Conservation (phyloP, 23 red algal species). For the Gracilaria gracilis region DNA sequence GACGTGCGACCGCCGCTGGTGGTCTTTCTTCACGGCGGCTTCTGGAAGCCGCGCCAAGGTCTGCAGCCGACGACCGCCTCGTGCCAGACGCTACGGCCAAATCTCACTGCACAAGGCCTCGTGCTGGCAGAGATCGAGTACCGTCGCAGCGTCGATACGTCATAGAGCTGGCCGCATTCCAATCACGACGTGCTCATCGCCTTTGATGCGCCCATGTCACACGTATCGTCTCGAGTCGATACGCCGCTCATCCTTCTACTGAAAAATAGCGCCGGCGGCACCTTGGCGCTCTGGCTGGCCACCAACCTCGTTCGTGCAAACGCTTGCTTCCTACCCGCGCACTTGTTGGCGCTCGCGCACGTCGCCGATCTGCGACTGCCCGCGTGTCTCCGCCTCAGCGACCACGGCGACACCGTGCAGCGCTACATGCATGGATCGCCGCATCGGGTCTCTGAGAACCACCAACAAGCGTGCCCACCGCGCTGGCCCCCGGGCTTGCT, state of each 20-base stretch:
- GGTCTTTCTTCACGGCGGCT: constrained; percentile 61
- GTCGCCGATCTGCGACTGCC: constrained; percentile 46
- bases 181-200: constrained; percentile 62
- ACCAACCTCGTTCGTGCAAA: neutral
- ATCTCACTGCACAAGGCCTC: constrained; percentile 27
- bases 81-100: constrained; percentile 36
- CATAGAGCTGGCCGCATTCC: constrained; percentile 40
- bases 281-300: constrained; percentile 48
- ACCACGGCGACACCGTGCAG: constrained; percentile 64
- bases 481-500: neutral
- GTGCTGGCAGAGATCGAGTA: constrained; percentile 55
- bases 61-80: constrained; percentile 40
- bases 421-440: constrained; percentile 37
- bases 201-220: neutral
- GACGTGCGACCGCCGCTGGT: constrained; percentile 27
- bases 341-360: constrained; percentile 38
- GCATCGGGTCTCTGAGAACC: neutral
- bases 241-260: constrained; percentile 18
- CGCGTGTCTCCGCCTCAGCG: constrained; percentile 46
- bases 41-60: constrained; percentile 54
- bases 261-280: constrained; percentile 46
- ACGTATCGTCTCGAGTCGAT: neutral
- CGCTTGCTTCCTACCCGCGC: neutral
- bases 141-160: constrained; percentile 50
- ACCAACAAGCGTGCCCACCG: constrained; percentile 39